These are phyloP conservation scores for Magnaporthiopsis poae DNA, from an alignment of 2,329 filamentous ascomycete species.

Conservation along the genomic window DNA sequence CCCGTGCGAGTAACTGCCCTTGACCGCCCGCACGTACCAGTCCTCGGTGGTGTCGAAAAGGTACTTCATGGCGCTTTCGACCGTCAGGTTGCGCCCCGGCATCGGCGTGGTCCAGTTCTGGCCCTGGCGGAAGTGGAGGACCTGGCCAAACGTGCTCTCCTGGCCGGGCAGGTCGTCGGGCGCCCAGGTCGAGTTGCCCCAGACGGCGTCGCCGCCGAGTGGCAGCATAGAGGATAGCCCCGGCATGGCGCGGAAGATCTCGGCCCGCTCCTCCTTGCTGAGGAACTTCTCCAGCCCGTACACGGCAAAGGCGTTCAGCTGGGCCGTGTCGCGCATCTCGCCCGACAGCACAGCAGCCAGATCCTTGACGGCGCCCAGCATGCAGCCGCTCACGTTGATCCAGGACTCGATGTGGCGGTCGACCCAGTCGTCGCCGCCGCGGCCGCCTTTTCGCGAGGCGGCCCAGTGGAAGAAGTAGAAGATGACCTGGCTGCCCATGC, in stretches of 20 bases:
- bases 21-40: slow-evolving; percentile 73
- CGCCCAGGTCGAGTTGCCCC: slow-evolving; percentile 79
- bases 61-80: slow-evolving; percentile 66
- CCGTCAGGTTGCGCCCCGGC: slow-evolving; percentile 67
- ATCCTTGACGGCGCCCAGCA: slow-evolving; percentile 89
- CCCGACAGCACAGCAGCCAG: slow-evolving; percentile 83
- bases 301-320: slow-evolving; percentile 90
- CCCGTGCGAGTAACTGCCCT: slow-evolving; percentile 73
- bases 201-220: slow-evolving; percentile 85
- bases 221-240: slow-evolving; percentile 94
- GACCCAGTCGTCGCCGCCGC: slow-evolving; percentile 79
- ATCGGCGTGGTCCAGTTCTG: slow-evolving; percentile 54
- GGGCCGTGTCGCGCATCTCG: slow-evolving; percentile 96
- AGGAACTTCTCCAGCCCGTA: slow-evolving; percentile 95
- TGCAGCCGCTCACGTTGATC: slow-evolving; percentile 97
- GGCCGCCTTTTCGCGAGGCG: slow-evolving; percentile 65
- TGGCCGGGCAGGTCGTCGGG: slow-evolving; percentile 76
- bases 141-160: slow-evolving; percentile 63
- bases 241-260: slow-evolving; percentile 94
- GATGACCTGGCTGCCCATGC: slow-evolving; percentile 92
- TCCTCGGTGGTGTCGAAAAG: slow-evolving; percentile 67
- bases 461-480: slow-evolving; percentile 76
- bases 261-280: slow-evolving; percentile 77
- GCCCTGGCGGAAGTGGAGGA: slow-evolving; percentile 69
- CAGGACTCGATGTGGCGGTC: slow-evolving; percentile 82